phyloP scores from a whole-genome alignment of 441 rosid genomes.

The Dalechampia spathulata region DNA sequence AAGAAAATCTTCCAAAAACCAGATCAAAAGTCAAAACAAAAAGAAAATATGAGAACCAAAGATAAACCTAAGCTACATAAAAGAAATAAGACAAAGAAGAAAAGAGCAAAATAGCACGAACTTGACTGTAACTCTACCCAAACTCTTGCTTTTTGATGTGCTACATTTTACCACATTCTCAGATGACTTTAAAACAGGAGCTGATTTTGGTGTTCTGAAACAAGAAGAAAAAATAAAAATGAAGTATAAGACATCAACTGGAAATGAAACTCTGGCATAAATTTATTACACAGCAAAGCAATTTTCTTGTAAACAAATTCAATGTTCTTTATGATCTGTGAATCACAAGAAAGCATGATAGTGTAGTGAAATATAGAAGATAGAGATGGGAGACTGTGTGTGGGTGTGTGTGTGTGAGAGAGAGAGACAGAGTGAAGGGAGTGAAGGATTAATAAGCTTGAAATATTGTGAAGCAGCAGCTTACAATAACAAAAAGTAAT shows the following conservation, averaged over 20 bases:
- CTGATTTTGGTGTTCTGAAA: constrained; percentile 43
- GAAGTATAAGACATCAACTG: background rate
- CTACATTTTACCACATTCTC: constrained; percentile 30
- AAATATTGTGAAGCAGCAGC: too few species aligned
- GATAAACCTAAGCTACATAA: background rate
- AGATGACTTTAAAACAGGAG: constrained; percentile 28
- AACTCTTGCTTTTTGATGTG: constrained; percentile 38
- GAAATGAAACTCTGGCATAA: background rate
- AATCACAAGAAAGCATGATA: too few species aligned
- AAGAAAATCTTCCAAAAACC: background rate
- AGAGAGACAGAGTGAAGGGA: too few species aligned
- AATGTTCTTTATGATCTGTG: too few species aligned
- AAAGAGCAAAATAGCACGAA: constrained; percentile 26
- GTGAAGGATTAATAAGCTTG: too few species aligned
- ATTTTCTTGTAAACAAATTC: background rate
- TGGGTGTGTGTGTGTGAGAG: too few species aligned
- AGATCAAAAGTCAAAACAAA: background rate
- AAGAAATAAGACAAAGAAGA: too few species aligned
- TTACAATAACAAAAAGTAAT: too few species aligned
- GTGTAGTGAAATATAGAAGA: too few species aligned
- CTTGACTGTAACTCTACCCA: constrained; percentile 80
- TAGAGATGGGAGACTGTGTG: too few species aligned
- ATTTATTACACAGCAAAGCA: background rate
- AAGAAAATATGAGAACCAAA: background rate
- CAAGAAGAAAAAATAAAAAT: background rate